phyloP scores from a whole-genome alignment of 192 early-diverging fungal genomes.

The Rhizophagus clarus region DNA sequence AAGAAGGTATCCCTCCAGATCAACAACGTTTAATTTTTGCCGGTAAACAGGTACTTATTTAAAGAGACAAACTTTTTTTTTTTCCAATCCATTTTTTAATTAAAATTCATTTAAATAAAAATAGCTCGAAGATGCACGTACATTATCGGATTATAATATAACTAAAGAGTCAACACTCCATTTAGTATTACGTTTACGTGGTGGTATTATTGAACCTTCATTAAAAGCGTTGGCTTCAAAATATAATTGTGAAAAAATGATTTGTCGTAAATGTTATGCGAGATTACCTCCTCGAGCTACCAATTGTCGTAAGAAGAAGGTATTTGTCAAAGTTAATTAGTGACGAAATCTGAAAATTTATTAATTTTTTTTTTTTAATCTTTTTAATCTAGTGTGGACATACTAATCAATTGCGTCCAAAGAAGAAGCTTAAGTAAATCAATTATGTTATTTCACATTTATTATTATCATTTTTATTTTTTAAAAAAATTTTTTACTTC shows the following conservation, averaged over 20 bases:
- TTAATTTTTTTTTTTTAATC: background rate
- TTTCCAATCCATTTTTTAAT: background rate
- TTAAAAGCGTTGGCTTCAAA: constrained; percentile 97
- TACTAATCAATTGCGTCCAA: constrained; percentile 98
- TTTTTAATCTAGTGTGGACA: constrained; percentile 85
- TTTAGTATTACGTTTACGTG: constrained; percentile 95
- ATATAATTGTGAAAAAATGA: constrained; percentile 99
- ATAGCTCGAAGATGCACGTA: constrained; percentile 97
- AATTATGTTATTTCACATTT: background rate
- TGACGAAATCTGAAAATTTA: background rate
- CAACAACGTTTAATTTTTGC: constrained; percentile 99
- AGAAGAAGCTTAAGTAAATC: constrained; percentile 97
- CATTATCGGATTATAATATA: constrained; percentile 99
- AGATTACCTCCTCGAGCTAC: constrained; percentile 98
- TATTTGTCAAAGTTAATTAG: background rate
- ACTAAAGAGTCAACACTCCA: constrained; percentile 99
- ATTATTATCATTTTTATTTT: constrained; percentile 3
- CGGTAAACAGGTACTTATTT: constrained; percentile 74
- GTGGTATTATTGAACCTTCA: constrained; percentile 98
- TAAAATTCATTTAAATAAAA: too few relatives aligned
- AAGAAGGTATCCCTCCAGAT: constrained; percentile 96
- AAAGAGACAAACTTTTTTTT: background rate
- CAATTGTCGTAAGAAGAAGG: constrained; percentile 99
- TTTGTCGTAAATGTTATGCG: constrained; percentile 99
- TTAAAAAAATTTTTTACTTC: background rate